Evolutionary conservation across 805 yeast species (phyloP).

Genomic region (Zygotorulaspora chibaensis): DNA sequence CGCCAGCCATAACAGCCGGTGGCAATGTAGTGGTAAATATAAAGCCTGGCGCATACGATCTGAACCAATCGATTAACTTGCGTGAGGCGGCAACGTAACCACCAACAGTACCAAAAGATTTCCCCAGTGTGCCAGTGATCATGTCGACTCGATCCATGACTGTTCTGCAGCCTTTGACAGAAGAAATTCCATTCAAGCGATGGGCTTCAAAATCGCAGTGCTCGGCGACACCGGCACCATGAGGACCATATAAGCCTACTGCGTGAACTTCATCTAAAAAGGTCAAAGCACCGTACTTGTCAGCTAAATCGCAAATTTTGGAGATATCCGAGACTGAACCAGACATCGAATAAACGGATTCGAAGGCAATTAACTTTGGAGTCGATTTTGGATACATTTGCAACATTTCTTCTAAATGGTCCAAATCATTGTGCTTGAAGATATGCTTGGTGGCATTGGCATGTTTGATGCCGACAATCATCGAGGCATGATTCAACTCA

Average conservation of each 20-base stretch:
- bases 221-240: conserved; percentile 99
- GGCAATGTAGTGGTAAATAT: conserved; percentile 96
- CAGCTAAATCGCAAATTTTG: conserved; percentile 90
- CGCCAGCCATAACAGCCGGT: conserved; percentile 97
- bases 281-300: conserved; percentile 94
- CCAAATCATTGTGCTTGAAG: conserved; percentile 85
- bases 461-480: conserved; percentile 93
- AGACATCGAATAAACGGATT: conserved; percentile 96
- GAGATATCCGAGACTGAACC: conserved; percentile 95
- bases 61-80: conserved; percentile 84
- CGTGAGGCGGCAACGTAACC: conserved; percentile 93
- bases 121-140: conserved; percentile 96
- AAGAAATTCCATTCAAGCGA: conserved; percentile 57
- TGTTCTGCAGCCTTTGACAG: conserved; percentile 46
- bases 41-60: conserved; percentile 96
- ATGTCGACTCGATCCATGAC: conserved; percentile 89
- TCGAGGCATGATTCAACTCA: conserved; percentile 92
- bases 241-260: conserved; percentile 98
- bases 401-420: conserved; percentile 74
- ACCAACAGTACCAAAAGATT: conserved; percentile 95
- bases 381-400: conserved; percentile 76
- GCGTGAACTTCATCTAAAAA: conserved; percentile 98
- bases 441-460: conserved; percentile 84
- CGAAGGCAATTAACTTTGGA: conserved; percentile 96
- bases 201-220: conserved; percentile 87